phyloP scores from a whole-genome alignment of 352 stramenopile genomes.

The Phytophthora europaea region DNA sequence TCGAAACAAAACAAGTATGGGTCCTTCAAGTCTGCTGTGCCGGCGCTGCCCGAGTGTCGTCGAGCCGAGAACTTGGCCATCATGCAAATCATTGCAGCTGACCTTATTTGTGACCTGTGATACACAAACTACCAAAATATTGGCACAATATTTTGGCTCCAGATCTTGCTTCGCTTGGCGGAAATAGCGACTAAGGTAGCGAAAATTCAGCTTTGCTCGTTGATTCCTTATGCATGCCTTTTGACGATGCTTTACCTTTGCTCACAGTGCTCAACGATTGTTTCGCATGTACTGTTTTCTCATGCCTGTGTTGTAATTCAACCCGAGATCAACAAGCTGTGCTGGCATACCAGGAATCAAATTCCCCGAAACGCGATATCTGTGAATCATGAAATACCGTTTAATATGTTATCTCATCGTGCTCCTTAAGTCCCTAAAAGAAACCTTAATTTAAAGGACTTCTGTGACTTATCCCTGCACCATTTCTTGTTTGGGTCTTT shows the following conservation, averaged over 20 bases:
- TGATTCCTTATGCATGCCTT: background rate
- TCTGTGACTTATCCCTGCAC: background rate
- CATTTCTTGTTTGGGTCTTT: too few relatives aligned
- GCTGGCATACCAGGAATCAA: background rate
- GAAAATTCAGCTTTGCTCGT: too few relatives aligned
- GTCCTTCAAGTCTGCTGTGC: background rate
- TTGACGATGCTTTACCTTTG: background rate
- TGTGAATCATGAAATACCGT: too few relatives aligned
- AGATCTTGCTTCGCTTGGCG: too few relatives aligned
- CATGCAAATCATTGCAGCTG: slow-evolving; percentile 1
- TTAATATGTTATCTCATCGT: background rate
- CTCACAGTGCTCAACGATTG: background rate
- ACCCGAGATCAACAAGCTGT: too few relatives aligned
- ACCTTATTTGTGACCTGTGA: background rate
- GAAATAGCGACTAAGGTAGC: too few relatives aligned
- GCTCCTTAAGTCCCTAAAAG: background rate
- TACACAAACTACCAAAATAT: background rate
- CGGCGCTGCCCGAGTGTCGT: background rate
- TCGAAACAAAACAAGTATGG: background rate
- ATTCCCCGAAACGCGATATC: background rate
- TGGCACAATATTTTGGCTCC: slow-evolving; percentile 1
- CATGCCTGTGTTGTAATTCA: too few relatives aligned
- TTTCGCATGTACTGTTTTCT: too few relatives aligned
- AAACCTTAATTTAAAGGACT: background rate
- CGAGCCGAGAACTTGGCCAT: background rate